Conservation (phyloP, 1,139 yeast species). For the Magnusiomyces suaveolens region DNA sequence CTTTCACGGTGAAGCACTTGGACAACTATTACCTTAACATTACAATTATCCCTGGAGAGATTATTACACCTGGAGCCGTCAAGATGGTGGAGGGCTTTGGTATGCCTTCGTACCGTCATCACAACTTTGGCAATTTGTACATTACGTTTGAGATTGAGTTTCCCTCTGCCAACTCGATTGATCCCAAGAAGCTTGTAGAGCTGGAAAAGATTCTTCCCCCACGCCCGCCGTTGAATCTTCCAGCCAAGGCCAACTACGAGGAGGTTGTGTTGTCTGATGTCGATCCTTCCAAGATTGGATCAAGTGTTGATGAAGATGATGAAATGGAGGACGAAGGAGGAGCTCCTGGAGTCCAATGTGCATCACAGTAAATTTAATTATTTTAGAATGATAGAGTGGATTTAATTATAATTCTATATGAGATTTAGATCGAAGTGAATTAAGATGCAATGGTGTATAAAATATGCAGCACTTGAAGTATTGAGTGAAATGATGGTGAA, state of each 20-base stretch:
- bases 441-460: too few species aligned
- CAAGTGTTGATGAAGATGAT: conserved; percentile 23
- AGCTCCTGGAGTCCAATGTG: conserved; percentile 64
- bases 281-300: conserved; percentile 44
- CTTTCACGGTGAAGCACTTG: conserved; percentile 71
- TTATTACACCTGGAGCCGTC: conserved; percentile 71
- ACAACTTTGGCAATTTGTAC: conserved; percentile 41
- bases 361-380: conserved; percentile 44
- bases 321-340: conserved; percentile 37
- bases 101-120: conserved; percentile 65
- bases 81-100: conserved; percentile 89
- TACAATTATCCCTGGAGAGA: conserved; percentile 81
- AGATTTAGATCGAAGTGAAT: too few species aligned
- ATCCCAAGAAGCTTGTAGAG: conserved; percentile 32
- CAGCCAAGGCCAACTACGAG: conserved; percentile 46
- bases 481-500: too few species aligned
- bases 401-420: neutral
- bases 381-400: neutral
- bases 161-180: conserved; percentile 37
- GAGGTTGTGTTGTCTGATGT: conserved; percentile 65
- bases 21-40: conserved; percentile 77
- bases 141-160: conserved; percentile 45
- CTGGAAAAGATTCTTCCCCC: conserved; percentile 39
- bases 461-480: too few species aligned
- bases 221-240: conserved; percentile 28